phyloP scores from a whole-genome alignment of 768 basidiomycete genomes.

The Candolleomyces efflorescens region DNA sequence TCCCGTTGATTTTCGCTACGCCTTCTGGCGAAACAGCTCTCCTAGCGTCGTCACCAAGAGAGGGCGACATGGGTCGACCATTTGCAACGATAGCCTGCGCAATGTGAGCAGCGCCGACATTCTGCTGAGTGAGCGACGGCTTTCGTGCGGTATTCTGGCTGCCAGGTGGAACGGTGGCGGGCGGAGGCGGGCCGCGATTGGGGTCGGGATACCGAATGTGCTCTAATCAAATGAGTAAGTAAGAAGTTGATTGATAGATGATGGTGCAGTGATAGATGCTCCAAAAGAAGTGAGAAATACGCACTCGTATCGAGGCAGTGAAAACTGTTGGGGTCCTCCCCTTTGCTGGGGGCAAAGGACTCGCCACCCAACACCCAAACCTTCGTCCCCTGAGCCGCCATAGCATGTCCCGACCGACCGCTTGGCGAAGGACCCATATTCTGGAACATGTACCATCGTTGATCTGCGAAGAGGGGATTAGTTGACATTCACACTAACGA shows the following conservation, averaged over 20 bases:
- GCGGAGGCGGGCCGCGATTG: slow-evolving; percentile 25
- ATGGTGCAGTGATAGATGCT: not conserved
- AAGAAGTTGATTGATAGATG: slow-evolving; percentile 4
- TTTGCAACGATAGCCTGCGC: slow-evolving; percentile 21
- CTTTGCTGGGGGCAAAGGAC: slow-evolving; percentile 66
- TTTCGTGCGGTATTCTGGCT: slow-evolving; percentile 42
- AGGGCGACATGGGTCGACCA: slow-evolving; percentile 65
- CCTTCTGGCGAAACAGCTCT: slow-evolving; percentile 58
- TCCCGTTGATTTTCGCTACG: slow-evolving; percentile 41
- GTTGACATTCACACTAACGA: not conserved
- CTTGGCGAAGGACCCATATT: slow-evolving; percentile 97
- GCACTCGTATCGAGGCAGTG: slow-evolving; percentile 93
- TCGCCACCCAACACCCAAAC: slow-evolving; percentile 96
- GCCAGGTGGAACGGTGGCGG: slow-evolving; percentile 18
- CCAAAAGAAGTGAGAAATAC: slow-evolving; percentile 25
- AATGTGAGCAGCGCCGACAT: slow-evolving; percentile 21
- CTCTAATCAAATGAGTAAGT: slow-evolving; percentile 40
- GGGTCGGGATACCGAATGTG: slow-evolving; percentile 93
- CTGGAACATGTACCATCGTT: slow-evolving; percentile 99
- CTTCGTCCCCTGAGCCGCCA: slow-evolving; percentile 86
- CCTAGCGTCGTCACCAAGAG: slow-evolving; percentile 46
- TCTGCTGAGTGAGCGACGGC: slow-evolving; percentile 40
- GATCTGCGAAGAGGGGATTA: slow-evolving; percentile 48
- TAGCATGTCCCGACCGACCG: slow-evolving; percentile 95
- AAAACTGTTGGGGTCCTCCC: slow-evolving; percentile 78